These are phyloP conservation scores for Lunasporangiospora selenospora DNA, from an alignment of 192 early-diverging fungal genomes.

Conservation along the genomic window DNA sequence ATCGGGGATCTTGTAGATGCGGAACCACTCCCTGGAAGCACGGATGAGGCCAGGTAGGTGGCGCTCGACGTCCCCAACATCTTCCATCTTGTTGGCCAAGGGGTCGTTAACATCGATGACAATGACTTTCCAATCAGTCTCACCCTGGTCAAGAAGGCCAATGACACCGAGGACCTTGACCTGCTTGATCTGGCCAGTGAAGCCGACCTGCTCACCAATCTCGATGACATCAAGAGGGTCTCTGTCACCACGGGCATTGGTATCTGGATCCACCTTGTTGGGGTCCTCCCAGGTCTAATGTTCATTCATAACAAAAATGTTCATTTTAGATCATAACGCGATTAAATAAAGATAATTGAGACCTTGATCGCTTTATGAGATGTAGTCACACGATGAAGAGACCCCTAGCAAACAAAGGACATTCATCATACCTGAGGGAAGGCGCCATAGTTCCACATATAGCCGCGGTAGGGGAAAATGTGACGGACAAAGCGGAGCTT, in stretches of 20 bases:
- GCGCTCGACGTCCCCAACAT: slow-evolving; percentile 98
- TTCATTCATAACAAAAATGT: not conserved
- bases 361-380: not conserved
- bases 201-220: slow-evolving; percentile 95
- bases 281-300: slow-evolving; percentile 98
- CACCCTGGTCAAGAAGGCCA: slow-evolving; percentile 98
- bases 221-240: slow-evolving; percentile 98
- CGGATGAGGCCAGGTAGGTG: slow-evolving; percentile 95
- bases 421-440: slow-evolving; percentile 89
- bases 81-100: slow-evolving; percentile 94
- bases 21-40: slow-evolving; percentile 99
- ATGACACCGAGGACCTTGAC: slow-evolving; percentile 99
- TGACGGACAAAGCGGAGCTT: slow-evolving; percentile 98
- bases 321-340: not conserved
- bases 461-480: slow-evolving; percentile 99
- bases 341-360: not conserved
- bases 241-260: slow-evolving; percentile 95
- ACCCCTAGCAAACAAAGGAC: not conserved
- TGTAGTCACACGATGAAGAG: slow-evolving; percentile 17
- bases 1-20: slow-evolving; percentile 99
- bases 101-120: slow-evolving; percentile 98
- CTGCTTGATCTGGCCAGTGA: slow-evolving; percentile 97
- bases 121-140: slow-evolving; percentile 99
- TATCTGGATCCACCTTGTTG: slow-evolving; percentile 85
- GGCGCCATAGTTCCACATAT: slow-evolving; percentile 99